Base-by-base conservation (phyloP, 148 eudicot species). In the Rhododendron simsii region DNA sequence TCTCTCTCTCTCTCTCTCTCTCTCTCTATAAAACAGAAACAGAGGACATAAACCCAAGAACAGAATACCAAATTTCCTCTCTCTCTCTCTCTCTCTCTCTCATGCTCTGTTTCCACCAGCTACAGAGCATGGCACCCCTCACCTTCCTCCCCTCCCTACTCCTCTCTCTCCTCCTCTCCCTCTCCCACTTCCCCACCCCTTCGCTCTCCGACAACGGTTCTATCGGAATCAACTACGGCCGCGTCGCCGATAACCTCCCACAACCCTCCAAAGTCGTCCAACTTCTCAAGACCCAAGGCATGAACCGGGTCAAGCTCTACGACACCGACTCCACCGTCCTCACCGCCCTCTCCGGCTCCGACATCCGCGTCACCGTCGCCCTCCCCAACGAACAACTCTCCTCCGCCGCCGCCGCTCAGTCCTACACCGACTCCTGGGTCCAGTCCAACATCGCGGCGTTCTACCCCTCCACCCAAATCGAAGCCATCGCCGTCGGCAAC, bases 401-500 rank as follows among this genome's bases (percentile, higher is more conserved):
- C 75, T 45, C 95, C 37, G 96, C 99, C 26, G 94, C 99, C 2
- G n/a, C 91, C 45, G 20, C 35, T 81, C 90, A 87, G 8, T 88
- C 99, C 0, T 97, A 45, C 87, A 94, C 98, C 6, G 98, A 97
- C 87, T 35, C 86, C 4, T 97, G 98, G 98, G 88, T 97, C 33
- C 88, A 91, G 18, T 74, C 91, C 85, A 91, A 91, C 84, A 85
- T 97, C 61, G 74, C 90, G 35, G 88, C 95, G 0, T 88, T 74
- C 86, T 59, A 90, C 85, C 94, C 95, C 6, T 10, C 73, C 14
- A 89, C 93, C 11, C 30, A 47, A 13, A 90, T 97, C 45, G 88
- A 90, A 21, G 88, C 96, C 74, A 90, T 97, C 8, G 94, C 99
- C 3, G 98, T 95, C 30, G 99, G 99, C 0, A 97, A 97, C 82